These are phyloP conservation scores for Aspergillus affinis DNA, from an alignment of 495 filamentous ascomycete species.

Conservation along the genomic window DNA sequence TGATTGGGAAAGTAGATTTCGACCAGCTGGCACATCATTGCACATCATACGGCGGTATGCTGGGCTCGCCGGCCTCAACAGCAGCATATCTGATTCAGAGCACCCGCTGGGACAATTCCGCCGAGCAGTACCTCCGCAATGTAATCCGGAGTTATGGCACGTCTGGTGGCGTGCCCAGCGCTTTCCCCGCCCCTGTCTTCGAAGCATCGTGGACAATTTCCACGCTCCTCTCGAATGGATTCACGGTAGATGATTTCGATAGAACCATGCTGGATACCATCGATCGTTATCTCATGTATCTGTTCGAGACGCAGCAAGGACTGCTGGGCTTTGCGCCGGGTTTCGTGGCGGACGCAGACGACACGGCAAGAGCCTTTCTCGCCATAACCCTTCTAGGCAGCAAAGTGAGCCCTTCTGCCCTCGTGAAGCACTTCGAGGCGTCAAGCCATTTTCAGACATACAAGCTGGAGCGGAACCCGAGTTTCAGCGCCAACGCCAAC, in stretches of 20 bases:
- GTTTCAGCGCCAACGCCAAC: conserved; percentile 44
- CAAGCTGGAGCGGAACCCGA: conserved; percentile 34
- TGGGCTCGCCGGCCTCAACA: conserved; percentile 48
- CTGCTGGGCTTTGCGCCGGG: background rate
- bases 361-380: conserved; percentile 16
- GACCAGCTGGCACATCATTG: conserved; percentile 44
- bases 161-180: conserved; percentile 32
- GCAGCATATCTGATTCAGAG: conserved; percentile 46
- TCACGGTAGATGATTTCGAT: background rate
- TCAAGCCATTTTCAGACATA: conserved; percentile 38
- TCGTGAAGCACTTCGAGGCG: conserved; percentile 35
- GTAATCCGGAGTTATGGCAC: conserved; percentile 19
- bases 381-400: conserved; percentile 24
- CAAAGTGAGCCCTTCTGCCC: conserved; percentile 14
- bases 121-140: conserved; percentile 32
- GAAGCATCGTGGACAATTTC: conserved; percentile 36
- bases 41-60: conserved; percentile 17
- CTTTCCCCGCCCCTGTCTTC: conserved; percentile 33
- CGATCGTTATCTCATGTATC: background rate
- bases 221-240: conserved; percentile 1
- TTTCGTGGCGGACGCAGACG: conserved; percentile 12
- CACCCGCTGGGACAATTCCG: conserved; percentile 39
- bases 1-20: conserved; percentile 46
- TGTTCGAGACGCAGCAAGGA: background rate
- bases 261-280: background rate